Evolutionary conservation across 257 asterid species (phyloP), one percentile per base, ranked within the genome.

Genomic region (Asclepias syriaca): DNA sequence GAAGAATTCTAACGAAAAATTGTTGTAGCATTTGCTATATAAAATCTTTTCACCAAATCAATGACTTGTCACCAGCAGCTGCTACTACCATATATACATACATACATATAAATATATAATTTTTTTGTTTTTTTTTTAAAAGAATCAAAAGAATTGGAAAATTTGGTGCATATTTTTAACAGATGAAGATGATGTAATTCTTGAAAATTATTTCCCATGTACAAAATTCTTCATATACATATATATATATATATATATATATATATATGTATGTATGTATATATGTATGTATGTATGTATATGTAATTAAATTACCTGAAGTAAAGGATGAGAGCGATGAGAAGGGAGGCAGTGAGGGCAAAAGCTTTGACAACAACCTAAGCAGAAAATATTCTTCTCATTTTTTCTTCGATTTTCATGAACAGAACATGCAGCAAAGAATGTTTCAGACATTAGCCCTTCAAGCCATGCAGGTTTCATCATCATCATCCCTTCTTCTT

Each of bases 321-420:
- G 87, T 0, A 89, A 76, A 68, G 89, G 87, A 75, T 89, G 97
- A 13, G 85, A 71, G 29, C 72, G 87, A 79, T 91, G 97, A 66
- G 85, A 78, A 78, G 91, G 89, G 59, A 89, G 85, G 64, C 97
- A 91, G 88, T 89, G 96, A 83, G 96, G 88, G 89, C 97, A 91
- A 74, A 91, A 87, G 72, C 93, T 91, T 67, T 69, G 83, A 79
- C 96, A 87, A 54, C 97, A 91, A 78, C 83, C 82, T 74, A 91
- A 82, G 86, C 97, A 91, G 81, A 87, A 91, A 66, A 89, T 89
- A 84, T 91, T 91, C 83, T 87, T 91, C 71, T 91, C 97, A 49
- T 89, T 91, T 75, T 88, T 91, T 81, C 91, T 85, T 27, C 79
- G 84, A 61, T 83, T 81, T 22, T 73, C 80, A 39, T 91, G 97